phyloP scores from a whole-genome alignment of 441 rosid genomes.

The Rhodomyrtus psidioides region DNA sequence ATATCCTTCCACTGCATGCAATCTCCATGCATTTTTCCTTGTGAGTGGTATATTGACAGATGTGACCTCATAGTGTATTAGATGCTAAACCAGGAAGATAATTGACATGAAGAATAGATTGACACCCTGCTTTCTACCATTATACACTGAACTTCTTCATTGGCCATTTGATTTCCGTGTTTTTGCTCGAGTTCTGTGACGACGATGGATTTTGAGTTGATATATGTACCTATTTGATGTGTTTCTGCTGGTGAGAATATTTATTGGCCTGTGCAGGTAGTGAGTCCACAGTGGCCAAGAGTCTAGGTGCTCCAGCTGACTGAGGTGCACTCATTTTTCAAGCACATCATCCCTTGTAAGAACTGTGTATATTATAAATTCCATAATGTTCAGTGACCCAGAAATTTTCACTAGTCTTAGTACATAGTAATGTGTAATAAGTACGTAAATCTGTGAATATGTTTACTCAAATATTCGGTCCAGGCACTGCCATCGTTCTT shows the following conservation, averaged over 20 bases:
- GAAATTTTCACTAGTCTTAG: neutral
- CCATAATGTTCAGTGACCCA: neutral
- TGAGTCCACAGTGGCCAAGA: constrained; percentile 90
- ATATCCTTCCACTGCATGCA: neutral
- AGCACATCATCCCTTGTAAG: neutral
- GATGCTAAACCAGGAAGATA: neutral
- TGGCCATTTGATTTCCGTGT: neutral
- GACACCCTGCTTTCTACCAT: neutral
- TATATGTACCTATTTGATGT: neutral
- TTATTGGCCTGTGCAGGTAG: constrained; percentile 44
- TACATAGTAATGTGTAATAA: neutral
- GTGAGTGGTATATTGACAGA: neutral
- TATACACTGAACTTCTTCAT: neutral
- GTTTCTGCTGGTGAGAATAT: neutral
- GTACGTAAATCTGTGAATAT: neutral
- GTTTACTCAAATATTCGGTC: neutral
- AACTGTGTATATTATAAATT: neutral
- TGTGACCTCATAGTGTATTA: neutral
- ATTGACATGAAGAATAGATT: neutral
- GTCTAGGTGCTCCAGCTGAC: constrained; percentile 24
- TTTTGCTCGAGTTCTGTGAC: neutral
- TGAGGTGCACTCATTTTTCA: neutral
- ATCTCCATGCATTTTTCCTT: neutral
- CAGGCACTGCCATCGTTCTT: neutral
- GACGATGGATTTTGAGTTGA: neutral